Percentiles rank a stretch among this genome's conserved stretches.
phyloP scores from a whole-genome alignment of 2,329 filamentous ascomycete genomes.

The Hypoxylon sp. region DNA sequence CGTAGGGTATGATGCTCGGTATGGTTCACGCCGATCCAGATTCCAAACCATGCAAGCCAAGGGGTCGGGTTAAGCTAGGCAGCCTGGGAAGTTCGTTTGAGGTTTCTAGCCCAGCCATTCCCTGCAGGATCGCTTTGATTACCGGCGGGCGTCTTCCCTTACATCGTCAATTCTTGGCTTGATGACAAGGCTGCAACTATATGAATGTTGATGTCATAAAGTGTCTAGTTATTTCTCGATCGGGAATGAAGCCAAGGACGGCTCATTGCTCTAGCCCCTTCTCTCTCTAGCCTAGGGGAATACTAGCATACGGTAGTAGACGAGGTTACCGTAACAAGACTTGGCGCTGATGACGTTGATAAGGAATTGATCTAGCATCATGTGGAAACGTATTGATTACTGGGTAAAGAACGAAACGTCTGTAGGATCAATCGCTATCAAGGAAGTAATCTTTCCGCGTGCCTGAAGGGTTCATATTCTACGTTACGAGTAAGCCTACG shows the following conservation, averaged over 20 bases:
- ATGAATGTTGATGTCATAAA: conserved; percentile 37
- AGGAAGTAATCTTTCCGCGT: conserved; percentile 32
- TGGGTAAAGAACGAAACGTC: conserved; percentile 6
- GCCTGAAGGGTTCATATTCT: conserved; percentile 21
- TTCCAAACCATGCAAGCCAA: conserved; percentile 42
- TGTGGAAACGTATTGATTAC: conserved; percentile 10
- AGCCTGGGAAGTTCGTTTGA: conserved; percentile 31
- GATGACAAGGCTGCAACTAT: conserved; percentile 31
- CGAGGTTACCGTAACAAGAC: conserved; percentile 7
- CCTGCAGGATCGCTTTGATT: conserved; percentile 39
- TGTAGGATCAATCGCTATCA: conserved; percentile 8
- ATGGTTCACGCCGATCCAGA: conserved; percentile 40
- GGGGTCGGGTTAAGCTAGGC: conserved; percentile 18
- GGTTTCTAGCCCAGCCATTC: conserved; percentile 29
- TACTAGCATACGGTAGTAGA: conserved; percentile 6
- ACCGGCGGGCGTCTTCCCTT: conserved; percentile 30
- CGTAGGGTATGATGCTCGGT: conserved; percentile 1
- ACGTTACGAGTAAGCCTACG: conserved; percentile 12
- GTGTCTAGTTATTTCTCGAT: conserved; percentile 19
- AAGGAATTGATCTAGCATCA: conserved; percentile 23
- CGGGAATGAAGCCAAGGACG: conserved; percentile 30
- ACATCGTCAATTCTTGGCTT: conserved; percentile 29
- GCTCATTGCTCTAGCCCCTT: conserved; percentile 36
- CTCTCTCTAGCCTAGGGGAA: conserved; percentile 13
- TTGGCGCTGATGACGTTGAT: conserved; percentile 41